Evolutionary conservation across 108 stramenopile species (phyloP), one percentile per base, ranked within the genome.

Genomic region (Skeletonema costatum): DNA sequence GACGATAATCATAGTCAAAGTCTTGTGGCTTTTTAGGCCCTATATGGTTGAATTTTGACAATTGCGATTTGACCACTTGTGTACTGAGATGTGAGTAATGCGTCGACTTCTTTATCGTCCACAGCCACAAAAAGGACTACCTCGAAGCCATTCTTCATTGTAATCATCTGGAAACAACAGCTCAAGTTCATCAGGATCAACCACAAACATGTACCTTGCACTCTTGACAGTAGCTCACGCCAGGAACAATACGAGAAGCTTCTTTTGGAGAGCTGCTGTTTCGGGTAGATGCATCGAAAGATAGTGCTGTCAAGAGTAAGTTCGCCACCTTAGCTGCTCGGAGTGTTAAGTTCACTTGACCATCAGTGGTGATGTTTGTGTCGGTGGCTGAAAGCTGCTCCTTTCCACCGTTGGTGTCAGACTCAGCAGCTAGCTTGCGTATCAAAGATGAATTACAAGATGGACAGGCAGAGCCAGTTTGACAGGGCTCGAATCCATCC

Each of bases 1-100:
- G 68, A 53, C 68, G 76, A 38, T 70, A 77, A 10, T 68, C 67
- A 44, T 77, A 70, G 32, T 77, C 76, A 56, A 77, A 69, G 16
- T 77, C 68, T n/a, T 30, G 25, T n/a, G 68, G 66, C 21, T 32
- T 38, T 19, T n/a, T 66, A 17, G 51, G 75, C 8, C 25, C 25
- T 11, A 29, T 10, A 25, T 56, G 8, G 7, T 25, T 5, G 19
- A 25, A 25, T 56, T 29, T 25, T 6, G 53, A 56, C 44, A 46
- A n/a, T n/a, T 46, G 39, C 11, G 39, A 41, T 41, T 41, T 41
- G 39, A 41, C 11, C 11, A 41, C 39, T 50, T 50, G 48, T 56
- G 21, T 56, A 29, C 44, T 56, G 53, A 10, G 68, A 53, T 32
- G 46, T 31, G 59, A 32, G 48, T 56, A 77, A 30, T 9, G 36